phyloP scores from a whole-genome alignment of 805 yeast genomes.

The Kodamaea restingae region DNA sequence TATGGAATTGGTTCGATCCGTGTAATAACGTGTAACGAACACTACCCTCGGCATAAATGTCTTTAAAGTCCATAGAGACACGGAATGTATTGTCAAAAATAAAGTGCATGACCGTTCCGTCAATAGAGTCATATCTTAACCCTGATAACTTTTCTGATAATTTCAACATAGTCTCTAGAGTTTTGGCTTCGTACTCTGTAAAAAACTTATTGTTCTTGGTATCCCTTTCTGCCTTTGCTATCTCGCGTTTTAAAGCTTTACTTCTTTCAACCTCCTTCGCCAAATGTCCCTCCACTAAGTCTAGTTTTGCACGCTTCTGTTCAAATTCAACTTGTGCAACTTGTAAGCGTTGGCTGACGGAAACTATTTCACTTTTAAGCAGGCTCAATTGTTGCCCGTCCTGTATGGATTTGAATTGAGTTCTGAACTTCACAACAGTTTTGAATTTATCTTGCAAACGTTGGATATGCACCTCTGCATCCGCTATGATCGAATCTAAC shows the following conservation, averaged over 20 bases:
- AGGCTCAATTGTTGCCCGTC: conserved; percentile 12
- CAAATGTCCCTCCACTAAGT: conserved; percentile 11
- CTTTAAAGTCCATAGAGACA: conserved; percentile 4
- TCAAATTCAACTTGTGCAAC: conserved; percentile 11
- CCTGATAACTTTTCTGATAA: conserved; percentile 26
- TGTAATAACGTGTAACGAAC: neutral
- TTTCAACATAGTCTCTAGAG: conserved; percentile 19
- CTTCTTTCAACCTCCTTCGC: conserved; percentile 10
- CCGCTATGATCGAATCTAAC: conserved; percentile 12
- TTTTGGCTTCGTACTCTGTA: conserved; percentile 18
- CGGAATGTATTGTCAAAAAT: conserved; percentile 13
- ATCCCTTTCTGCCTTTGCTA: conserved; percentile 10
- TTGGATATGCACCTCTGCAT: conserved; percentile 10
- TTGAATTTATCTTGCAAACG: conserved; percentile 15
- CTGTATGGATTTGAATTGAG: conserved; percentile 9
- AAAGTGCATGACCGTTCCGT: conserved; percentile 11
- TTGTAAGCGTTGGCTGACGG: conserved; percentile 15
- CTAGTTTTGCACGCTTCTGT: conserved; percentile 10
- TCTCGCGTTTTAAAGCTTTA: conserved; percentile 10
- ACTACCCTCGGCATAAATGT: neutral
- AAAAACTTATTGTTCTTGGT: conserved; percentile 16
- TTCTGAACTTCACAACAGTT: conserved; percentile 10
- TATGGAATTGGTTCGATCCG: neutral
- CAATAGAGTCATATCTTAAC: conserved; percentile 16
- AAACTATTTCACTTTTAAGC: conserved; percentile 17